These are phyloP conservation scores for Austroboletus novae-zelandiae DNA, from an alignment of 1,284 basidiomycete genomes.

Conservation along the genomic window DNA sequence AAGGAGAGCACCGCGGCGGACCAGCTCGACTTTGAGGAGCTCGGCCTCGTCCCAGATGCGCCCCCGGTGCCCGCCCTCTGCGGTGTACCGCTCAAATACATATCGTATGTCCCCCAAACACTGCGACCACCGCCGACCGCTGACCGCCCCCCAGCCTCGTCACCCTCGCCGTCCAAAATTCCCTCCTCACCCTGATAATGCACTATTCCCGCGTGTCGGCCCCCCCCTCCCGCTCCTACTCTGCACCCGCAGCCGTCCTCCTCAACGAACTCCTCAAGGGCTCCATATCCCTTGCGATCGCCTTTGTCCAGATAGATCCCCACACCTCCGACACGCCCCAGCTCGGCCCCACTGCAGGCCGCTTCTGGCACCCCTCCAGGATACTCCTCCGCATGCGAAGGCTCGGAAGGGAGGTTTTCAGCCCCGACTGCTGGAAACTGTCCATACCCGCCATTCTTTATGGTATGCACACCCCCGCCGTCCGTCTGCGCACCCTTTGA, in stretches of 20 bases:
- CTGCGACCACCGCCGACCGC: too few relatives aligned
- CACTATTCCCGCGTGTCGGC: conserved; percentile 89
- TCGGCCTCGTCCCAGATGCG: conserved; percentile 43
- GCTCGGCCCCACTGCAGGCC: conserved; percentile 22
- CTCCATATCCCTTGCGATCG: conserved; percentile 70
- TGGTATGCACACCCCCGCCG: conserved; percentile 26
- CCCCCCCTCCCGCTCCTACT: conserved; percentile 76
- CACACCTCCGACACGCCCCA: conserved; percentile 30
- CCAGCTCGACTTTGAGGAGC: conserved; percentile 47
- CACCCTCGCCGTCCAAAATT: conserved; percentile 93
- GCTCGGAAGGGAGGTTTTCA: conserved; percentile 52
- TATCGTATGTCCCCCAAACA: conserved; percentile 59
- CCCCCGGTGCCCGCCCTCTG: conserved; percentile 53
- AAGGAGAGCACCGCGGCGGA: conserved; percentile 35
- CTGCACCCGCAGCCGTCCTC: conserved; percentile 88
- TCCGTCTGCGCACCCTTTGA: not conserved
- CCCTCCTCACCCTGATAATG: conserved; percentile 87
- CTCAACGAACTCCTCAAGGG: conserved; percentile 94
- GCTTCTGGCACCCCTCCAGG: conserved; percentile 35
- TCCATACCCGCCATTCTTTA: conserved; percentile 83
- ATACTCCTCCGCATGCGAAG: conserved; percentile 41
- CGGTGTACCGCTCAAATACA: conserved; percentile 75
- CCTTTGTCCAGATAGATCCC: conserved; percentile 44
- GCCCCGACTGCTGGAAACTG: conserved; percentile 74
- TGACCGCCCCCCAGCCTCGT: conserved; percentile 57